Base-by-base conservation (phyloP, 2,329 filamentous ascomycete genomes). In the Cladobotryum mycophilum region DNA sequence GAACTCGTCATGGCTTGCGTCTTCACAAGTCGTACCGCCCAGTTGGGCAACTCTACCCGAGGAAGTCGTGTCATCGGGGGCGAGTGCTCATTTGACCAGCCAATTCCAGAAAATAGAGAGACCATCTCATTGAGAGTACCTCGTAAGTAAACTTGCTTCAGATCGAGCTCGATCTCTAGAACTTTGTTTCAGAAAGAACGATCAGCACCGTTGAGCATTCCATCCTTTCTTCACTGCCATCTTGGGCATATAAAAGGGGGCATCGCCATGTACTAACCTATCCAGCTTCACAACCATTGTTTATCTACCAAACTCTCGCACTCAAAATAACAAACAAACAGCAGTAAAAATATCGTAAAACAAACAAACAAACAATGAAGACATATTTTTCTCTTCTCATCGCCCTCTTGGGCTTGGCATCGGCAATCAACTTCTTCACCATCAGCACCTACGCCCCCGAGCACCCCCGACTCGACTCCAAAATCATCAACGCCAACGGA, bases 401-500 rank as follows among this genome's bases (percentile, higher is more conserved):
- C 5, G 9, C 38, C 18, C n/a, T 56, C n/a, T 12, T 55, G 1
- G 14, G 44, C 20, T 15, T 51, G 4, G 45, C 15, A 5, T 45
- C 38, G 0, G 46, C 47, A 8, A 43, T 53, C 8, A 52, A 49
- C 17, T 66, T 60, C 53, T 65, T 61, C 48, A 58, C 60, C 8
- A 53, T 67, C 33, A 56, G 55, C 0, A 57, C 61, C 13, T 63
- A 61, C 47, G 52, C 58, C 0, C 64, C 64, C 1, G 30, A 49
- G 0, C 6, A 53, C 1, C 57, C 56, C 3, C 22, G 57, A 2
- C 53, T 67, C 14, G 57, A 65, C 25, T 53, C 44, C 20, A 56
- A 56, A 5, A 37, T 53, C n/a, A 57, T 67, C 58, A 60, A 67
- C 41, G 65, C 64, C 2, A 51, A 56, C 1, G 45, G 59, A 35